Evolutionary conservation across 73 alveolate genomes (phyloP).

Genomic region (Uronychia binucleata): DNA sequence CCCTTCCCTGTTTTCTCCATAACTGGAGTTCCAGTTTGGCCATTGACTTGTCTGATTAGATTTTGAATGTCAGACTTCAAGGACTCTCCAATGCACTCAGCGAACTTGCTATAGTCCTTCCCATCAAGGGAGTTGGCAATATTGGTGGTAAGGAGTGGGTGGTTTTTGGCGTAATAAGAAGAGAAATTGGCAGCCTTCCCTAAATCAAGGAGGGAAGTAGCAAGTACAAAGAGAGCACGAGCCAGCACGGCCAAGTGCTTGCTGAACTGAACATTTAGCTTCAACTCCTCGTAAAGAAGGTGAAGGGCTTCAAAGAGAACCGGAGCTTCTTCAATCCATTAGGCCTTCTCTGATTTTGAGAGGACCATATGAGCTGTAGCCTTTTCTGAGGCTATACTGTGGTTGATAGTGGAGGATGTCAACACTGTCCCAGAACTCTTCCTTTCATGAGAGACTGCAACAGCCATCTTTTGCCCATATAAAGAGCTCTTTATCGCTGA

Average conservation of each 20-base stretch:
- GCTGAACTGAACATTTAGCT: constrained; percentile 25
- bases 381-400: neutral
- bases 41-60: neutral
- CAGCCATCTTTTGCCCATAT: constrained; percentile 1
- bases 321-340: neutral
- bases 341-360: neutral
- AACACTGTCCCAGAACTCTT: neutral
- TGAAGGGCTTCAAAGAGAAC: constrained; percentile 36
- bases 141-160: neutral
- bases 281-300: constrained; percentile 65
- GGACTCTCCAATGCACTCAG: neutral
- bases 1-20: neutral
- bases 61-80: neutral
- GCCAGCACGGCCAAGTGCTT: constrained; percentile 11
- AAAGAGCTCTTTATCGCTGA: neutral
- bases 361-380: neutral
- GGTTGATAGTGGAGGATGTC: neutral
- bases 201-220: constrained; percentile 14
- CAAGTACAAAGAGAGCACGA: constrained; percentile 17
- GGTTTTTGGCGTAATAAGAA: neutral
- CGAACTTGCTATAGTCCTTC: neutral
- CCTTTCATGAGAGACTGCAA: neutral
- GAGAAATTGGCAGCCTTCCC: constrained; percentile 18
- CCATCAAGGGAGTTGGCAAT: neutral
- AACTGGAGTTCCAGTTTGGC: neutral